Conservation (phyloP, 192 early-diverging fungal genomes). For the Spinellus fusiger region DNA sequence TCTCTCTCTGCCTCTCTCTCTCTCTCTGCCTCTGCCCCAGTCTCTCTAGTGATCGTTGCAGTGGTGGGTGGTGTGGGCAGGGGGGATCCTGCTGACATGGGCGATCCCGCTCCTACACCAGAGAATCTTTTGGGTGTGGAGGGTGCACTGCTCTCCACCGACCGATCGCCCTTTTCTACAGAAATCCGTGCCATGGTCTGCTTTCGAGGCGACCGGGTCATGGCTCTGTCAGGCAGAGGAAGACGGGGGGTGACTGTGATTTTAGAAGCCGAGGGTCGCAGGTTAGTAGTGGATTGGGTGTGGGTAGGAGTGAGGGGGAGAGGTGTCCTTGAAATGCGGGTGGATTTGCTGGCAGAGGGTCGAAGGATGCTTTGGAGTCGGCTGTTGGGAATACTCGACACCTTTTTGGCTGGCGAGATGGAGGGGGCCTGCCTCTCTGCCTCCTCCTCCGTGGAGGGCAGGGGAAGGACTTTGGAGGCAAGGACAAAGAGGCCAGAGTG, state of each 20-base stretch:
- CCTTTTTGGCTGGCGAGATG: neutral
- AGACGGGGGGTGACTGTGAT: neutral
- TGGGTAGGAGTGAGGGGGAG: neutral
- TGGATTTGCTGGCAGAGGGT: neutral
- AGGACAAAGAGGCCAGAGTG: conserved; percentile 24
- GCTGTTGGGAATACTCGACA: neutral
- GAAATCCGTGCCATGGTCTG: neutral
- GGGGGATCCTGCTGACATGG: neutral
- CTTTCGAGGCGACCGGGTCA: neutral
- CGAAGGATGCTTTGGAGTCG: neutral
- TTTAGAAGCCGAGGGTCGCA: neutral
- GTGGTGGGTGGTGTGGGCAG: neutral
- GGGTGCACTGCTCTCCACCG: neutral
- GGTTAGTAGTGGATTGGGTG: neutral
- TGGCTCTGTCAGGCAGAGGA: neutral
- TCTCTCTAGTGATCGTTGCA: too few relatives aligned
- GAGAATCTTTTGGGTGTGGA: neutral
- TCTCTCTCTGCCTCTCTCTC: too few relatives aligned
- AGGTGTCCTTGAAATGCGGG: conserved; percentile 3
- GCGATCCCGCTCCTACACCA: too few relatives aligned
- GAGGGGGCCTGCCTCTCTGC: neutral
- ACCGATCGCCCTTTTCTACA: neutral
- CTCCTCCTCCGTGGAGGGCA: neutral
- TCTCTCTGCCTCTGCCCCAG: too few relatives aligned
- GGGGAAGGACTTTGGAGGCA: conserved; percentile 10